Percentiles rank a stretch among this genome's conserved stretches.
These are phyloP conservation scores for Ascochyta viciae-villosae DNA, from an alignment of 2,329 filamentous ascomycete species.

Conservation along the genomic window DNA sequence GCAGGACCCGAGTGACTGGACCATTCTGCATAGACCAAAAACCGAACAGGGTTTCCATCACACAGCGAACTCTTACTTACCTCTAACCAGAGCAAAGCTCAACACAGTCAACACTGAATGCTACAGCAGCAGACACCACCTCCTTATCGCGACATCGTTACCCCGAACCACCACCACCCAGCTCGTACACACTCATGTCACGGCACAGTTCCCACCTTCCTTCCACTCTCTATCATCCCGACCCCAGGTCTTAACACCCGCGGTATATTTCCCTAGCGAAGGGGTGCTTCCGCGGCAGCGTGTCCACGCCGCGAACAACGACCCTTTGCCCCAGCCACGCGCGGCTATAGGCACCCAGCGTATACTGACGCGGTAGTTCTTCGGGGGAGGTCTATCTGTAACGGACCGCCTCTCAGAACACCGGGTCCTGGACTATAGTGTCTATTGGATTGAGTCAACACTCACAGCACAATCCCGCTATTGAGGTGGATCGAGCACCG, in stretches of 20 bases:
- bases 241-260: slow-evolving; percentile 1
- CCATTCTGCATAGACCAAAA: too few relatives aligned
- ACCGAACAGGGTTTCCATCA: too few relatives aligned
- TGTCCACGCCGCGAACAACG: too few relatives aligned
- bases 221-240: neutral
- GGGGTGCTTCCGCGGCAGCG: neutral
- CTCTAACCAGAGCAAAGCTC: too few relatives aligned
- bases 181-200: neutral
- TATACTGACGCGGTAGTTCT: neutral
- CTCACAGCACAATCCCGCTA: too few relatives aligned
- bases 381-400: neutral
- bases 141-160: too few relatives aligned
- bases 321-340: neutral
- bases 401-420: neutral
- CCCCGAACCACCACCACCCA: too few relatives aligned
- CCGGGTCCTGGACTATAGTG: neutral
- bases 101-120: too few relatives aligned
- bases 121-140: too few relatives aligned
- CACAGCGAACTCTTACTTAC: too few relatives aligned
- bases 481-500: neutral
- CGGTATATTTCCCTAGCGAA: neutral
- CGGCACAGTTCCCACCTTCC: neutral
- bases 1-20: too few relatives aligned
- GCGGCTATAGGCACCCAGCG: neutral
- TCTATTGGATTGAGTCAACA: too few relatives aligned